phyloP scores from a whole-genome alignment of 2,329 filamentous ascomycete genomes.

The Alternaria angustiovoidea region DNA sequence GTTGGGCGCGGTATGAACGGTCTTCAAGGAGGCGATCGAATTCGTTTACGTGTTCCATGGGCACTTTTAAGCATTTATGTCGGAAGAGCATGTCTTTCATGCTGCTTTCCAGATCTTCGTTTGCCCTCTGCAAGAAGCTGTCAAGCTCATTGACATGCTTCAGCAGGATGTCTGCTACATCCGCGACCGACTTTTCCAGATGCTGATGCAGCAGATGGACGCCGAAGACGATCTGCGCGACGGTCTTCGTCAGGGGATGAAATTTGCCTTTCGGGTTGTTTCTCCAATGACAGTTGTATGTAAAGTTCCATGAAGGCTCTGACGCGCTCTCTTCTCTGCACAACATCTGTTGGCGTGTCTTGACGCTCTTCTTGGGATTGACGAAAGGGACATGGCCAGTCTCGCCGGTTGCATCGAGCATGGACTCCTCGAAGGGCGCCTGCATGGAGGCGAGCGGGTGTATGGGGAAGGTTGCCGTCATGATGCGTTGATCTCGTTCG shows the following conservation, averaged over 20 bases:
- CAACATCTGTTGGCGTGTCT: conserved; percentile 53
- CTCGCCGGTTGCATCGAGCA: conserved; percentile 70
- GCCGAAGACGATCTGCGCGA: conserved; percentile 92
- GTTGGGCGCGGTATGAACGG: conserved; percentile 79
- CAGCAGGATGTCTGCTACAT: conserved; percentile 89
- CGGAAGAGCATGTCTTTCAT: conserved; percentile 75
- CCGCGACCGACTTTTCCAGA: conserved; percentile 85
- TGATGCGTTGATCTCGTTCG: conserved; percentile 46
- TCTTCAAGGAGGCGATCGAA: conserved; percentile 92
- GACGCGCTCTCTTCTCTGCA: conserved; percentile 69
- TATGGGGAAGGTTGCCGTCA: conserved; percentile 54
- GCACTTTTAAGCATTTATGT: conserved; percentile 80
- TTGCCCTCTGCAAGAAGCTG: conserved; percentile 83
- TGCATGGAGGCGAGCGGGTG: conserved; percentile 83
- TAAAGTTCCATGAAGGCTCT: conserved; percentile 72
- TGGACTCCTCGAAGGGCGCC: conserved; percentile 81
- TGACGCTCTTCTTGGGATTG: conserved; percentile 51
- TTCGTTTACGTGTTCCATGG: conserved; percentile 80
- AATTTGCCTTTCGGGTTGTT: conserved; percentile 77
- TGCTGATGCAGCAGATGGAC: conserved; percentile 86
- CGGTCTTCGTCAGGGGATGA: conserved; percentile 88
- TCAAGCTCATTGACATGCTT: conserved; percentile 94
- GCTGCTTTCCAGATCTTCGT: conserved; percentile 84
- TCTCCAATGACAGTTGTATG: conserved; percentile 79
- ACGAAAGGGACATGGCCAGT: conserved; percentile 48